Percentiles rank a stretch among this genome's conserved stretches.
Conservation (phyloP, 805 yeast species). For the Suhomyces canberraensis region DNA sequence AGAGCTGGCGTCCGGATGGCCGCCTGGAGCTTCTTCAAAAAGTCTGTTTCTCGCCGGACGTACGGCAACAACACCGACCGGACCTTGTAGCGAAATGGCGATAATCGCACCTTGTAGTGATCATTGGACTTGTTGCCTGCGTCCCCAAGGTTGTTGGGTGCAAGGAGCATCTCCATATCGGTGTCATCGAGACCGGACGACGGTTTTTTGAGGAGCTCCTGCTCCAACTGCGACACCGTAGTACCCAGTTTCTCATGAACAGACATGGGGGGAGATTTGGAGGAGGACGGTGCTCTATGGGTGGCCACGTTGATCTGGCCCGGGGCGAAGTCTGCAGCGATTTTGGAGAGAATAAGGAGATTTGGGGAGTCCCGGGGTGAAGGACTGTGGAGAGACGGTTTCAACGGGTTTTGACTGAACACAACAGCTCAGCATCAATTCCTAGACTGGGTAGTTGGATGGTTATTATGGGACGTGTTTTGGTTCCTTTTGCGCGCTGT, state of each 20-base stretch:
- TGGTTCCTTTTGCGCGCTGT: too few species aligned
- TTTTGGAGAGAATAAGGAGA: neutral
- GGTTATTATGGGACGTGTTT: too few species aligned
- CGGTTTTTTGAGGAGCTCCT: conserved; percentile 4
- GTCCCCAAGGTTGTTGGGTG: conserved; percentile 37
- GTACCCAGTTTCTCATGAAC: neutral
- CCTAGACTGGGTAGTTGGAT: too few species aligned
- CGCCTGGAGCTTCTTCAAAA: conserved; percentile 56
- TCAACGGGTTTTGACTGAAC: too few species aligned
- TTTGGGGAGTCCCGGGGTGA: too few species aligned
- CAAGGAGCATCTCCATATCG: conserved; percentile 11
- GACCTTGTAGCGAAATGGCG: conserved; percentile 50
- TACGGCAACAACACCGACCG: conserved; percentile 54
- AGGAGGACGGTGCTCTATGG: too few species aligned
- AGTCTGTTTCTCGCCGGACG: conserved; percentile 62
- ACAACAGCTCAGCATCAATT: too few species aligned
- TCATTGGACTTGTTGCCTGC: conserved; percentile 72
- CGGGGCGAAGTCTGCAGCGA: neutral
- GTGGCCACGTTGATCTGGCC: neutral
- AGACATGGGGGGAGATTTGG: conserved; percentile 1
- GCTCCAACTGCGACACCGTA: conserved; percentile 5
- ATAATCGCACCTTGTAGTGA: conserved; percentile 60
- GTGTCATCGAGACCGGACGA: conserved; percentile 9
- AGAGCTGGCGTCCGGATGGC: conserved; percentile 44
- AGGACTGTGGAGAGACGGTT: too few species aligned